Percentiles rank a stretch among this genome's conserved stretches.
These are phyloP conservation scores for Solanum neorickii DNA, from an alignment of 257 asterid genomes.

Conservation along the genomic window DNA sequence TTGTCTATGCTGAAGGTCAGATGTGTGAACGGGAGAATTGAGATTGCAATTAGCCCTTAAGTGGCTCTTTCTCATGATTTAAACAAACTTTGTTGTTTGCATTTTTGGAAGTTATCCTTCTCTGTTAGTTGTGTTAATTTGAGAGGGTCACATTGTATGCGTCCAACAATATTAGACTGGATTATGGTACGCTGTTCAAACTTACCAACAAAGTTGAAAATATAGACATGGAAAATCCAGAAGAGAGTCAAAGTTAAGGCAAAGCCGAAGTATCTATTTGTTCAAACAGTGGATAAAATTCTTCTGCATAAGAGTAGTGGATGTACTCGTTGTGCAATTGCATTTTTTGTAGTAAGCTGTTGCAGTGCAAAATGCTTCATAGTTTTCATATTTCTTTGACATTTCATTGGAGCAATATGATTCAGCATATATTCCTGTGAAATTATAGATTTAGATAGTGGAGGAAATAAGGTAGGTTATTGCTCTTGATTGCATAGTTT, in stretches of 20 bases:
- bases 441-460: not conserved
- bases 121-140: not conserved
- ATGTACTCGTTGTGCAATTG: not conserved
- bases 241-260: not conserved
- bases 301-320: not conserved
- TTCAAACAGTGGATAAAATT: not conserved
- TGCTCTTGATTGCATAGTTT: not conserved
- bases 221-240: not conserved
- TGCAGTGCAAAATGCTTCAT: not conserved
- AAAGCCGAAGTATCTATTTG: not conserved
- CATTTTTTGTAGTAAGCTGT: not conserved
- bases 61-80: not conserved
- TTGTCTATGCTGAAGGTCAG: not conserved
- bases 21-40: not conserved
- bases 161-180: not conserved
- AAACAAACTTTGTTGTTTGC: not conserved
- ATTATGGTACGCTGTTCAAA: not conserved
- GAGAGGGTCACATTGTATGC: not conserved
- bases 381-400: not conserved
- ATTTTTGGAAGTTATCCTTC: not conserved
- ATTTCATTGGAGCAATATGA: not conserved
- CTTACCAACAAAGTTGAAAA: not conserved
- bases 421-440: not conserved
- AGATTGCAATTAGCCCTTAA: not conserved
- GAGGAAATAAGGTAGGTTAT: not conserved